A percentile compares a stretch with the other conserved stretches of the same genome.
Conservation (phyloP, 2,329 filamentous ascomycete species). For the Huntiella omanensis region DNA sequence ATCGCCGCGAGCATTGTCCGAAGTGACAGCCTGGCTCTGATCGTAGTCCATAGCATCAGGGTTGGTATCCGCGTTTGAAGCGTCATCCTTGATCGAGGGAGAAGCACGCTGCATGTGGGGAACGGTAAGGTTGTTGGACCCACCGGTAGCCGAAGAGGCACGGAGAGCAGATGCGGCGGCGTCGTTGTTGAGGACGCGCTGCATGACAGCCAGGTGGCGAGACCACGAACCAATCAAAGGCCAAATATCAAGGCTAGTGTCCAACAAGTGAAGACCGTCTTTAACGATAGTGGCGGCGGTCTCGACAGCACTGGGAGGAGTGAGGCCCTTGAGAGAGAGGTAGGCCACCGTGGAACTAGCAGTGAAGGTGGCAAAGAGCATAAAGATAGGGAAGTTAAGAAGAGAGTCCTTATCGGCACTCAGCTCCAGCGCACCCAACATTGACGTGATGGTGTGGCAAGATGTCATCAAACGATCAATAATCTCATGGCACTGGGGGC, state of each 20-base stretch:
- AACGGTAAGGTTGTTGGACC: conserved; percentile 14
- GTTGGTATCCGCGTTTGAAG: conserved; percentile 35
- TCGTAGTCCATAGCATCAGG: conserved; percentile 40
- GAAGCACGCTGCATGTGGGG: conserved; percentile 17
- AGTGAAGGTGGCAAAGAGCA: conserved; percentile 44
- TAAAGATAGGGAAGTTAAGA: conserved; percentile 44
- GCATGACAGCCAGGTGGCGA: conserved; percentile 41
- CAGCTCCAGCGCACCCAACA: conserved; percentile 34
- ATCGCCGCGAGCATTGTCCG: conserved; percentile 26
- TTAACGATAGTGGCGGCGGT: conserved; percentile 37
- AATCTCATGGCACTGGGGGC: conserved; percentile 30
- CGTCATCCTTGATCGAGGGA: conserved; percentile 34
- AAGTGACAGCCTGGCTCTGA: conserved; percentile 23
- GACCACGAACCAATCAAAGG: conserved; percentile 40
- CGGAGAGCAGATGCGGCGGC: conserved; percentile 20
- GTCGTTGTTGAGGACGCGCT: conserved; percentile 37
- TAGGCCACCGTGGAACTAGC: conserved; percentile 42
- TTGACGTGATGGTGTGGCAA: conserved; percentile 37
- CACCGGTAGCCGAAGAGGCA: conserved; percentile 19
- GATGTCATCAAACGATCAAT: conserved; percentile 39
- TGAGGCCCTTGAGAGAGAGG: conserved; percentile 41
- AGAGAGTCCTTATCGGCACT: conserved; percentile 37
- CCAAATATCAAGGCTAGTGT: conserved; percentile 40
- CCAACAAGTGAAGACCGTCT: conserved; percentile 39
- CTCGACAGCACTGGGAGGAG: conserved; percentile 35